Percentiles rank a stretch among this genome's conserved stretches.
phyloP scores from a whole-genome alignment of 2,329 filamentous ascomycete species.

The Phyllosticta citribraziliensis region DNA sequence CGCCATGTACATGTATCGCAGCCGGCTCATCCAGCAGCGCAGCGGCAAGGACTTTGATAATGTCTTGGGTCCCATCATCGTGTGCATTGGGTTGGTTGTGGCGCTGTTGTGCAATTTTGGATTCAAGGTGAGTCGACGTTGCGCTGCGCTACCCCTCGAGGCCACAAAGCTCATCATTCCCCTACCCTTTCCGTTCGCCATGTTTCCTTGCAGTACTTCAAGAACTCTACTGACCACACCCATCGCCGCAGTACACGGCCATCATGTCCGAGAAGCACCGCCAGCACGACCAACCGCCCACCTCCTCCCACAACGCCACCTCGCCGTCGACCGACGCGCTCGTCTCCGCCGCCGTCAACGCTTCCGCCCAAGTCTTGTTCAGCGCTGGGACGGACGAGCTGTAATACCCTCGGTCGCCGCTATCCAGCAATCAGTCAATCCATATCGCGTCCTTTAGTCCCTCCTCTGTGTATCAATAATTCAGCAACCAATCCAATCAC shows the following conservation, averaged over 20 bases:
- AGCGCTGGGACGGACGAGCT: neutral
- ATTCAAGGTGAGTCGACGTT: constrained; percentile 47
- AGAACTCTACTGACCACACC: neutral
- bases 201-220: too few relatives aligned
- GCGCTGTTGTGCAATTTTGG: constrained; percentile 81
- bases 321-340: neutral
- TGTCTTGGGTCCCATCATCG: constrained; percentile 69
- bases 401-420: neutral
- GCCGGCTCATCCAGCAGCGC: constrained; percentile 69
- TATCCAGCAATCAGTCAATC: too few relatives aligned
- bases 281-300: neutral
- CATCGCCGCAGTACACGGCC: neutral
- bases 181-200: too few relatives aligned
- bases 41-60: constrained; percentile 94
- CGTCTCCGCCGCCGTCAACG: neutral
- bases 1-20: constrained; percentile 64
- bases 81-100: constrained; percentile 67
- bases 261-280: neutral
- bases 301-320: neutral
- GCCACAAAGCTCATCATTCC: too few relatives aligned
- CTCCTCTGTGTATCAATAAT: too few relatives aligned
- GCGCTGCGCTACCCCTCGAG: neutral
- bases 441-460: too few relatives aligned
- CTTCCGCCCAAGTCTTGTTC: neutral
- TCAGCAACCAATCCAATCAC: too few relatives aligned